phyloP scores from a whole-genome alignment of 148 eudicot genomes.

The Oxyria digyna region DNA sequence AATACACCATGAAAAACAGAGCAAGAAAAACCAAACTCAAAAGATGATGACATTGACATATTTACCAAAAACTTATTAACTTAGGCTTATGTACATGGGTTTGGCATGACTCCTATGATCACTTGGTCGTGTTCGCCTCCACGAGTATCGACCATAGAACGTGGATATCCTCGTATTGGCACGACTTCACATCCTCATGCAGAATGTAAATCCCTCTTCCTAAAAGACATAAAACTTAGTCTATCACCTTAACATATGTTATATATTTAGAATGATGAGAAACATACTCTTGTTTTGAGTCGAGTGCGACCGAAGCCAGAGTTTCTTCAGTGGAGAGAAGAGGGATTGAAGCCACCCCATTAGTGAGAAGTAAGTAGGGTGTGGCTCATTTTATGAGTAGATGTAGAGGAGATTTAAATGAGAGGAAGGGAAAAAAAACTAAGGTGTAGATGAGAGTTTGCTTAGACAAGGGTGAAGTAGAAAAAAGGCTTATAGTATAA shows the following conservation, averaged over 20 bases:
- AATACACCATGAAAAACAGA: not conserved
- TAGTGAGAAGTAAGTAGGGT: constrained; percentile 22
- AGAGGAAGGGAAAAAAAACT: constrained; percentile 3
- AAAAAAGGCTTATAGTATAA: constrained; percentile 21
- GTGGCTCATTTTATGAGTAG: constrained; percentile 39
- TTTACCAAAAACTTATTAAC: constrained; percentile 1
- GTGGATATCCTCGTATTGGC: constrained; percentile 80
- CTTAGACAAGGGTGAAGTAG: constrained; percentile 74
- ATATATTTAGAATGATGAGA: not conserved
- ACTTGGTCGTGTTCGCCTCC: constrained; percentile 21
- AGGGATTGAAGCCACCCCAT: constrained; percentile 96
- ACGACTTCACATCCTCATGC: constrained; percentile 76
- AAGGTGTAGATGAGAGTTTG: constrained; percentile 26
- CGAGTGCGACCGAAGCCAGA: constrained; percentile 58
- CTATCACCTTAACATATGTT: not conserved
- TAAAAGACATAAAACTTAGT: constrained; percentile 9
- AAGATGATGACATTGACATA: not conserved
- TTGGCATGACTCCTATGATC: not conserved
- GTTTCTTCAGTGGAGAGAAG: constrained; percentile 74
- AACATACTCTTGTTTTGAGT: constrained; percentile 55
- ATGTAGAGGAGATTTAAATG: constrained; percentile 13
- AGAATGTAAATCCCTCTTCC: constrained; percentile 79
- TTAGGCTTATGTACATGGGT: constrained; percentile 1
- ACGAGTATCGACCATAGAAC: constrained; percentile 85
- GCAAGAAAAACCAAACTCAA: not conserved